A percentile compares a stretch with the other conserved stretches of the same genome.
phyloP scores from a whole-genome alignment of 768 basidiomycete species.

The Amanita subjunquillea region DNA sequence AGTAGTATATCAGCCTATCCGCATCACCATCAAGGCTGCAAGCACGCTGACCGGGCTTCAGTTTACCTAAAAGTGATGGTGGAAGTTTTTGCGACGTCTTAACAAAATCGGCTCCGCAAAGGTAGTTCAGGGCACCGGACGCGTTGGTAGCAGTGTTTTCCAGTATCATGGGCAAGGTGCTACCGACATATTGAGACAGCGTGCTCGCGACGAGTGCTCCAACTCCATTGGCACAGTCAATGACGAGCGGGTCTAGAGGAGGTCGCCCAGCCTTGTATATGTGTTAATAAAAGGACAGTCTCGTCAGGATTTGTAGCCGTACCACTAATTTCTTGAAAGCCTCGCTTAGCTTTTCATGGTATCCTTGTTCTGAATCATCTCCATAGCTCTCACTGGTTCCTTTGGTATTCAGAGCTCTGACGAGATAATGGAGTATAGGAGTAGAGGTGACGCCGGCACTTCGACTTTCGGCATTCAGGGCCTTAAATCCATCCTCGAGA shows the following conservation, averaged over 20 bases:
- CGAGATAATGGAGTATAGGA: conserved; percentile 92
- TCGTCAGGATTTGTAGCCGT: conserved; percentile 19
- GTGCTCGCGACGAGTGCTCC: conserved; percentile 65
- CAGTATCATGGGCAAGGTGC: conserved; percentile 50
- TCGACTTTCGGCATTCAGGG: conserved; percentile 55
- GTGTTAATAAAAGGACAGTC: conserved; percentile 3
- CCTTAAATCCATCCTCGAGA: conserved; percentile 74
- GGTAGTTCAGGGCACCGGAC: conserved; percentile 67
- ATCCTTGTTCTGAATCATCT: conserved; percentile 71
- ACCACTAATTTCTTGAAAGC: conserved; percentile 88
- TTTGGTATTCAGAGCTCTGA: conserved; percentile 81
- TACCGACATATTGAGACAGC: conserved; percentile 49
- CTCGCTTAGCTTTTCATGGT: conserved; percentile 67
- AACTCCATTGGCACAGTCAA: conserved; percentile 99
- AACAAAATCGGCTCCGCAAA: conserved; percentile 94
- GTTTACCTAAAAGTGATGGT: conserved; percentile 51
- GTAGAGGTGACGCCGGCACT: conserved; percentile 87
- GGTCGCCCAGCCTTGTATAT: conserved; percentile 44
- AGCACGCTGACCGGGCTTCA: conserved; percentile 68
- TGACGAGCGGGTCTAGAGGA: conserved; percentile 47
- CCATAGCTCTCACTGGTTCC: conserved; percentile 73
- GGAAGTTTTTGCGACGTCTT: conserved; percentile 89
- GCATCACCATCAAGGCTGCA: conserved; percentile 98
- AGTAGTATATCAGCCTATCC: conserved; percentile 94
- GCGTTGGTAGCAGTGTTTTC: conserved; percentile 60